These are phyloP conservation scores for Neurospora sublineolata DNA, from an alignment of 495 filamentous ascomycete genomes.

Conservation along the genomic window DNA sequence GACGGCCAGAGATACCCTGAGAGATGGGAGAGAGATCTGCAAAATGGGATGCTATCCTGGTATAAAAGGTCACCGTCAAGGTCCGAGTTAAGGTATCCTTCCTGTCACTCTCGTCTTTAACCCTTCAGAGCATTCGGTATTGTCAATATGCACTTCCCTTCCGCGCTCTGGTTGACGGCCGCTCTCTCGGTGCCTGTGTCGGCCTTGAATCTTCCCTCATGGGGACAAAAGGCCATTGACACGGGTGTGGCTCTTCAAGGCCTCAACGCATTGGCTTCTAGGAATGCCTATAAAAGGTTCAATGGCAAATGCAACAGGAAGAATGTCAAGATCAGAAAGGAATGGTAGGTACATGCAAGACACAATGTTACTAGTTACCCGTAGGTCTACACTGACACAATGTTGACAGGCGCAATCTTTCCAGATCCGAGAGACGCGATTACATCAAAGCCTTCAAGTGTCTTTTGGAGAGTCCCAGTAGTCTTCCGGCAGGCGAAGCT, in stretches of 20 bases:
- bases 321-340: constrained; percentile 19
- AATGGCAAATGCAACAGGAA: constrained; percentile 7
- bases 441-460: constrained; percentile 61
- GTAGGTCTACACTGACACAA: background rate
- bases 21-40: background rate
- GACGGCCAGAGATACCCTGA: background rate
- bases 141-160: background rate
- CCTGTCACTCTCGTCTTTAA: background rate
- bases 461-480: constrained; percentile 42
- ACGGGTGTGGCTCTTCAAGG: constrained; percentile 13
- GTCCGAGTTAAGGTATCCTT: background rate
- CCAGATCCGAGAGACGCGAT: constrained; percentile 34
- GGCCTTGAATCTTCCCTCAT: constrained; percentile 7
- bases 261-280: constrained; percentile 13
- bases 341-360: constrained; percentile 9
- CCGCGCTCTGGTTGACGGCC: constrained; percentile 1
- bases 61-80: background rate
- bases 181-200: background rate
- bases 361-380: background rate
- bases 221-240: constrained; percentile 13
- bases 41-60: background rate
- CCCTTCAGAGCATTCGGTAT: background rate
- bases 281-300: constrained; percentile 6
- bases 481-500: constrained; percentile 16
- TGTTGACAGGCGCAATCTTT: constrained; percentile 34